These are phyloP conservation scores for Suillus occidentalis DNA, from an alignment of 768 basidiomycete genomes.

Conservation along the genomic window DNA sequence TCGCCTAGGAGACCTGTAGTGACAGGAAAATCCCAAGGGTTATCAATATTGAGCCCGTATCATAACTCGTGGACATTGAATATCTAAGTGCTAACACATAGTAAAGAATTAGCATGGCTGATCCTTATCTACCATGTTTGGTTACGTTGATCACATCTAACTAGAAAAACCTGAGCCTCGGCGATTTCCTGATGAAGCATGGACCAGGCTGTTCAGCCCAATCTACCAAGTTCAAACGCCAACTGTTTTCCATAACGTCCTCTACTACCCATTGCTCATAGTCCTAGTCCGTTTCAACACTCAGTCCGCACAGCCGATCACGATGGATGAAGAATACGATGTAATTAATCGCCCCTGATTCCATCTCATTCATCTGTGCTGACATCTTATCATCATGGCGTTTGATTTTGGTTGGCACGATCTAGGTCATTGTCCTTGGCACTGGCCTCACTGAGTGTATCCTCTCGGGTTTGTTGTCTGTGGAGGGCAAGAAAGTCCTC, in stretches of 20 bases:
- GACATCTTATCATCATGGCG: not conserved
- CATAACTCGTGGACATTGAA: too few relatives aligned
- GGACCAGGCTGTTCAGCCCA: not conserved
- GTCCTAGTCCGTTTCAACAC: conserved; percentile 11
- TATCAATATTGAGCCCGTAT: too few relatives aligned
- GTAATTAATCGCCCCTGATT: conserved; percentile 41
- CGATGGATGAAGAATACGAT: conserved; percentile 99
- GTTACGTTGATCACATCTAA: too few relatives aligned
- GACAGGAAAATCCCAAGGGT: too few relatives aligned
- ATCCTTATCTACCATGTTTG: too few relatives aligned
- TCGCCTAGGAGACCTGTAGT: too few relatives aligned
- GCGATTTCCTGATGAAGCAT: not conserved
- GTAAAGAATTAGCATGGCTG: too few relatives aligned
- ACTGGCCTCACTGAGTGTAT: conserved; percentile 99
- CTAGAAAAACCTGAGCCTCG: too few relatives aligned
- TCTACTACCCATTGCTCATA: not conserved
- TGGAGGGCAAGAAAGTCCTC: conserved; percentile 99
- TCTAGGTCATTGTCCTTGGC: conserved; percentile 86
- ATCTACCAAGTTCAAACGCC: conserved; percentile 1
- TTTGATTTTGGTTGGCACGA: conserved; percentile 12
- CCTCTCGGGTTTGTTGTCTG: conserved; percentile 95
- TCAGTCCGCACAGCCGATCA: conserved; percentile 22
- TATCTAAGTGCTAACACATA: too few relatives aligned
- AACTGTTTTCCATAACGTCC: not conserved
- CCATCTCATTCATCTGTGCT: conserved; percentile 8